Conservation (phyloP, 1,284 basidiomycete genomes). For the Papiliotrema flavescens region DNA sequence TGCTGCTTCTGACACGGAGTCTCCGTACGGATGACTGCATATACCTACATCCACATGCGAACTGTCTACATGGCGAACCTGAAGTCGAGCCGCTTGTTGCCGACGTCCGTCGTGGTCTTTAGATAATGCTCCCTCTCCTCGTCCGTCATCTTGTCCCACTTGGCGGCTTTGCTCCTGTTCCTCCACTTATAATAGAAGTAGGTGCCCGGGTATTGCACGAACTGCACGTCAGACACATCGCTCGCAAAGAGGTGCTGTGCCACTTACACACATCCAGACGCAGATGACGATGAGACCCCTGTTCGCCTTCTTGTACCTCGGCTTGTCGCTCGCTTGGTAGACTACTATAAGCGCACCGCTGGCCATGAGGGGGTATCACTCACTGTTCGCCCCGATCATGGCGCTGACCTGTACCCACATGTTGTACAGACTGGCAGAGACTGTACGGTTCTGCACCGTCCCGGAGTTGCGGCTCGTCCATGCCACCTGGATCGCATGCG, state of each 20-base stretch:
- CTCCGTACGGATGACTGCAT: too few species aligned
- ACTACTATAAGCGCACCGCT: background rate
- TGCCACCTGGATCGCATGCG: constrained; percentile 7
- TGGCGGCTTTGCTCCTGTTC: constrained; percentile 11
- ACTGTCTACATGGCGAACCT: too few species aligned
- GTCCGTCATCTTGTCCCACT: constrained; percentile 15
- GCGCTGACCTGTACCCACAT: constrained; percentile 31
- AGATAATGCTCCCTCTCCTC: constrained; percentile 21
- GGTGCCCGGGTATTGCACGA: constrained; percentile 19
- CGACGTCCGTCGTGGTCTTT: constrained; percentile 23
- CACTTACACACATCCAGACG: constrained; percentile 22
- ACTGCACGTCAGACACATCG: background rate
- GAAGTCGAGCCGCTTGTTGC: constrained; percentile 19
- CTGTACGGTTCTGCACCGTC: constrained; percentile 9
- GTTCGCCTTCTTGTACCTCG: constrained; percentile 28
- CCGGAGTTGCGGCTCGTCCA: constrained; percentile 13
- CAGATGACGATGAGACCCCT: constrained; percentile 27
- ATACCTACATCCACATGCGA: too few species aligned
- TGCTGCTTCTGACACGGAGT: too few species aligned
- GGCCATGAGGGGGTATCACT: background rate
- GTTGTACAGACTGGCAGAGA: constrained; percentile 28
- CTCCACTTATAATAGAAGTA: constrained; percentile 21
- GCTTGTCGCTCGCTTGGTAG: constrained; percentile 13
- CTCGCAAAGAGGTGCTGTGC: background rate
- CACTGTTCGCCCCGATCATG: constrained; percentile 32